A percentile compares a stretch with the other conserved stretches of the same genome.
Evolutionary conservation across 73 alveolate genomes (phyloP).

Genomic region (Tetrahymena malaccensis): DNA sequence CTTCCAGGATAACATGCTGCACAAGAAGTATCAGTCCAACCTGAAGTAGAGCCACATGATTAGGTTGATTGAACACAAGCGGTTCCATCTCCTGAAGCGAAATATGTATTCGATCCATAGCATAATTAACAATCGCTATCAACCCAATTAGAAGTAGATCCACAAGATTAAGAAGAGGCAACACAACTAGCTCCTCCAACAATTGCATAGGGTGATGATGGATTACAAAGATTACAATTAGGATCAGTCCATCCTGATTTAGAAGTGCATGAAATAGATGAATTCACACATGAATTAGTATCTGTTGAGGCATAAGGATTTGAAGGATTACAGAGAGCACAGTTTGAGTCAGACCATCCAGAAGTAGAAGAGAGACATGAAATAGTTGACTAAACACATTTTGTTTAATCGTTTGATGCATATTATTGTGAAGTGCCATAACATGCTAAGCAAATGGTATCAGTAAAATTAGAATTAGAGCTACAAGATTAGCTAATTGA

Average conservation of each 20-base stretch:
- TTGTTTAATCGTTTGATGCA: neutral
- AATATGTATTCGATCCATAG: neutral
- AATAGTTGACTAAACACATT: neutral
- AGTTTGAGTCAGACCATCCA: neutral
- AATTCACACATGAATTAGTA: neutral
- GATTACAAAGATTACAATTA: neutral
- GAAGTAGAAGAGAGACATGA: neutral
- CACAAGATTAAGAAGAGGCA: neutral
- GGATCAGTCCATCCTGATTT: neutral
- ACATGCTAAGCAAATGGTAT: no score
- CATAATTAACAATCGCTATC: neutral
- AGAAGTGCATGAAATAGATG: neutral
- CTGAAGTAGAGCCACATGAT: neutral
- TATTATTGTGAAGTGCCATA: no score
- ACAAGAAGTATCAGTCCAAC: neutral
- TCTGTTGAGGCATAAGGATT: neutral
- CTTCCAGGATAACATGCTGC: neutral
- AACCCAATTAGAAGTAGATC: neutral
- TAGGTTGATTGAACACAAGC: neutral
- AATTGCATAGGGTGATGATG: neutral
- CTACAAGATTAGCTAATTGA: no score
- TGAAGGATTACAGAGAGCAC: neutral
- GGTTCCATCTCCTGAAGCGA: neutral
- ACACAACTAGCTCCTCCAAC: neutral
- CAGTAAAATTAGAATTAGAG: no score